Percentiles rank a stretch among this genome's conserved stretches.
Evolutionary conservation across 2,329 filamentous ascomycete genomes (phyloP).

Genomic region (Fusarium clavum): DNA sequence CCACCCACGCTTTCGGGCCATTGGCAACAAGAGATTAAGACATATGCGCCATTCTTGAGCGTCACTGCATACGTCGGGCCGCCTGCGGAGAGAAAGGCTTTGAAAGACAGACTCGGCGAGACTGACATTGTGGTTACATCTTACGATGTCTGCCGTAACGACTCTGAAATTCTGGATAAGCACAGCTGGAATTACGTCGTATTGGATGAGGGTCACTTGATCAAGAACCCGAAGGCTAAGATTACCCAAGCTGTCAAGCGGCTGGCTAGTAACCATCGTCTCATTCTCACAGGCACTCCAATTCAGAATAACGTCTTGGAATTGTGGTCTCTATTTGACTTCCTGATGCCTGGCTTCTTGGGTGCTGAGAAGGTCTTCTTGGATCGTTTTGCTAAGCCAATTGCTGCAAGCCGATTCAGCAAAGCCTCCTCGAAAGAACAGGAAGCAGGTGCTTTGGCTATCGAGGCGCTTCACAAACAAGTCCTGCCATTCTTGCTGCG

Average conservation of each 20-base stretch:
- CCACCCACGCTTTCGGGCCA: constrained; percentile 96
- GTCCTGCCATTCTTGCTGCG: constrained; percentile 96
- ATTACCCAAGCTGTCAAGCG: constrained; percentile 93
- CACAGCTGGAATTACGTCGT: constrained; percentile 98
- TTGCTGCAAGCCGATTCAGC: constrained; percentile 92
- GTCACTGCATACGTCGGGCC: constrained; percentile 93
- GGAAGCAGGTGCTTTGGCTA: constrained; percentile 93
- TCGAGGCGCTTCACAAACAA: constrained; percentile 98
- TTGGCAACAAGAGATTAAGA: constrained; percentile 97
- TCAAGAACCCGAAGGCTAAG: constrained; percentile 99
- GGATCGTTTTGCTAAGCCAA: constrained; percentile 94
- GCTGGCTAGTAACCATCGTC: constrained; percentile 88
- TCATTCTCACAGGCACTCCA: constrained; percentile 95
- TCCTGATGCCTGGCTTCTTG: constrained; percentile 98
- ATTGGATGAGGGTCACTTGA: constrained; percentile 95
- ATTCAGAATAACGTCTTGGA: constrained; percentile 99
- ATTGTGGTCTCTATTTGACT: constrained; percentile 97
- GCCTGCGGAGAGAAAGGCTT: constrained; percentile 79
- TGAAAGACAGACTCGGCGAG: constrained; percentile 75
- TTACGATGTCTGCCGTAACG: constrained; percentile 97
- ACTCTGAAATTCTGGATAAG: constrained; percentile 83
- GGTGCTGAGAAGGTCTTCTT: constrained; percentile 96
- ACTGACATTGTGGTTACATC: constrained; percentile 97
- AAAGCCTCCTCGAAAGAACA: constrained; percentile 99
- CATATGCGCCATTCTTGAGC: constrained; percentile 93